Conservation (phyloP, 2,329 filamentous ascomycete species). For the Cladophialophora chaetospira region DNA sequence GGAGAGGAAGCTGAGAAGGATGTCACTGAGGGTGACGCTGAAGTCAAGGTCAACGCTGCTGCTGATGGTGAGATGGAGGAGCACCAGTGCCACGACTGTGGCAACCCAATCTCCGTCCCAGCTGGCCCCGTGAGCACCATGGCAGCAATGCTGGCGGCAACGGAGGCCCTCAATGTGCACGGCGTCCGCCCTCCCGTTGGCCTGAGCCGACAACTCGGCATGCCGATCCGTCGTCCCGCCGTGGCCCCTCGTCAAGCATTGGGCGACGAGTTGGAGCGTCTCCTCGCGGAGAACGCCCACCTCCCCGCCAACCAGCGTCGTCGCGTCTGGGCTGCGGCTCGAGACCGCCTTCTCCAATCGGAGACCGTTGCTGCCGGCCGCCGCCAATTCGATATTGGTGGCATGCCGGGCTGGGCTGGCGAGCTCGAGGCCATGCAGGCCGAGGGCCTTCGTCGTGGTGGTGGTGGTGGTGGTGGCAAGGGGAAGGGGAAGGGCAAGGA, state of each 20-base stretch:
- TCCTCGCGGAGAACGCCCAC: neutral
- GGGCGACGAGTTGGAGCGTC: neutral
- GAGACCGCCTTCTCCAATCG: constrained; percentile 13
- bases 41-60: neutral
- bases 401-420: constrained; percentile 10
- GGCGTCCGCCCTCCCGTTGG: neutral
- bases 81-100: neutral
- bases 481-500: neutral
- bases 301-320: neutral
- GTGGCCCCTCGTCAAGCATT: neutral
- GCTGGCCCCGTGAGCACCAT: neutral
- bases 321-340: constrained; percentile 1
- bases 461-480: neutral
- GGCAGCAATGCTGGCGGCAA: neutral
- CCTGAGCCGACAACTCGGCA: neutral
- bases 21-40: neutral
- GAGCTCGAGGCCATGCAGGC: constrained; percentile 21
- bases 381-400: constrained; percentile 14
- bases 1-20: neutral
- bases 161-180: neutral
- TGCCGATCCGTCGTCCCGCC: neutral
- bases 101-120: neutral
- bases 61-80: neutral
- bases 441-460: neutral
- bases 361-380: constrained; percentile 20